Evolutionary conservation across 305 asterid genomes (phyloP).

Genomic region (Fraxinus floribunda): DNA sequence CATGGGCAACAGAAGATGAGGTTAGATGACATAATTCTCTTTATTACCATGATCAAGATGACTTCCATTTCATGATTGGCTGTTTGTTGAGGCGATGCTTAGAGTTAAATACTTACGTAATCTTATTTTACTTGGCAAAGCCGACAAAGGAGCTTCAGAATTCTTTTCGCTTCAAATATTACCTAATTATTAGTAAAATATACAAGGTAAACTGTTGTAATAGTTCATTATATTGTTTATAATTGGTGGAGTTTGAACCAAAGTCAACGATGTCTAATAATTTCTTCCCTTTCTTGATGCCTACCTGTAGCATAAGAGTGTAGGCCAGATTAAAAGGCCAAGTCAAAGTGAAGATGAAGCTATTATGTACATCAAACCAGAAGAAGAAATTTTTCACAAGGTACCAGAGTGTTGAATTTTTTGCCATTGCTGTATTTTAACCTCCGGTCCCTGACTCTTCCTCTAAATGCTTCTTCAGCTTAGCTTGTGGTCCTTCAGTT

Average conservation of each 20-base stretch:
- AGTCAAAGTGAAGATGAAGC: constrained; percentile 43
- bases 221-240: background rate
- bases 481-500: constrained; percentile 82
- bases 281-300: constrained; percentile 20
- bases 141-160: constrained; percentile 71
- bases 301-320: constrained; percentile 56
- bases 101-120: constrained; percentile 17
- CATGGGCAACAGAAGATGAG: constrained; percentile 97
- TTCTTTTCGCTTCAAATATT: constrained; percentile 65
- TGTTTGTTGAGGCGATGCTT: constrained; percentile 10
- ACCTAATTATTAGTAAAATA: constrained; percentile 72
- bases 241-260: background rate
- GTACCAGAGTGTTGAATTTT: constrained; percentile 30
- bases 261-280: background rate
- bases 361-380: constrained; percentile 63
- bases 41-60: constrained; percentile 5
- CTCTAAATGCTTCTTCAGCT: constrained; percentile 55
- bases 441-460: constrained; percentile 22
- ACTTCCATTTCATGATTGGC: background rate
- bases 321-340: constrained; percentile 36
- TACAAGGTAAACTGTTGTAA: constrained; percentile 54
- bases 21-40: constrained; percentile 36
- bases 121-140: constrained; percentile 43
- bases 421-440: constrained; percentile 9
- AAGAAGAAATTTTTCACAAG: constrained; percentile 72